phyloP scores from a whole-genome alignment of 352 stramenopile genomes.

The Pythium brachiatum region DNA sequence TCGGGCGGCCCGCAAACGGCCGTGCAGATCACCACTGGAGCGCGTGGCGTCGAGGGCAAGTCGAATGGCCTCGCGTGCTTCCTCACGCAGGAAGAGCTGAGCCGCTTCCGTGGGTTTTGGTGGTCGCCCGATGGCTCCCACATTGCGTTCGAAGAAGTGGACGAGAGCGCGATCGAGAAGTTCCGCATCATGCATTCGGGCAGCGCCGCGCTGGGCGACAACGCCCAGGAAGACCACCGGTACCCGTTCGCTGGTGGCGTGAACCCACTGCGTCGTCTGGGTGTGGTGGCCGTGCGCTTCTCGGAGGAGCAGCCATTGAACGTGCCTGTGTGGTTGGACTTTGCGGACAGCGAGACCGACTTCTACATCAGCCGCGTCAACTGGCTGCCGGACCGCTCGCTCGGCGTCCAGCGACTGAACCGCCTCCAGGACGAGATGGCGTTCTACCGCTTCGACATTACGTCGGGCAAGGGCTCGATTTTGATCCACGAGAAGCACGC shows the following conservation, averaged over 20 bases:
- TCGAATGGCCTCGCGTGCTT: constrained; percentile 97
- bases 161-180: constrained; percentile 92
- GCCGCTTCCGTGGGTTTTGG: constrained; percentile 96
- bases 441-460: constrained; percentile 81
- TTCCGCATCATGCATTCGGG: constrained; percentile 96
- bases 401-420: constrained; percentile 89
- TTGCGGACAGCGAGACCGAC: constrained; percentile 51
- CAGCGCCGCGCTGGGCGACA: constrained; percentile 52
- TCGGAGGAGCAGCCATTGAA: constrained; percentile 28
- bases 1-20: constrained; percentile 37
- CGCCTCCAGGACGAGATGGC: constrained; percentile 69
- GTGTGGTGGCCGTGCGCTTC: constrained; percentile 54
- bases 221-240: constrained; percentile 76
- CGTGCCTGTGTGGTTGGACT: constrained; percentile 76
- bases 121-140: constrained; percentile 87
- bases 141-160: constrained; percentile 91
- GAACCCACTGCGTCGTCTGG: constrained; percentile 90
- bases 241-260: constrained; percentile 93
- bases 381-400: constrained; percentile 92
- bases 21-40: constrained; percentile 75
- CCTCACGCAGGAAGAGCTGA: constrained; percentile 97
- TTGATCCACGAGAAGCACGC: constrained; percentile 89
- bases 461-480: constrained; percentile 56
- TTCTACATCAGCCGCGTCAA: constrained; percentile 93
- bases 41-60: constrained; percentile 58